Conservation (phyloP, 805 yeast species). For the Pichia membranifaciens region DNA sequence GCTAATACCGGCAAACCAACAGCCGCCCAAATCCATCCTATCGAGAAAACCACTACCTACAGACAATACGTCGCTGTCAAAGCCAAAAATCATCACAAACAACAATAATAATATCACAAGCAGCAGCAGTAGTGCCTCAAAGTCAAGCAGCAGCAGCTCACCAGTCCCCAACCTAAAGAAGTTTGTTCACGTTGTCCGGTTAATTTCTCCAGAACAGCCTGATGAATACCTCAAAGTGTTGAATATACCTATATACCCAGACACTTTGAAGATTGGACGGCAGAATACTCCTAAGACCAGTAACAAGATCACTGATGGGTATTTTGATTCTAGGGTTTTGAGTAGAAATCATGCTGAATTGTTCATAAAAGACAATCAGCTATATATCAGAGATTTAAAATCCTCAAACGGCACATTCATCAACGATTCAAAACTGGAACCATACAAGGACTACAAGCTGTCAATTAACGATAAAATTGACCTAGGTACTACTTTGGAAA, state of each 20-base stretch:
- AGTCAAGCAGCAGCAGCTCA: not conserved
- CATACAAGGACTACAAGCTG: constrained; percentile 58
- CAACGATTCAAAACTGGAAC: constrained; percentile 63
- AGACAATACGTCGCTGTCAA: not conserved
- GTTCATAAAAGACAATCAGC: constrained; percentile 54
- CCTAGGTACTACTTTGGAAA: constrained; percentile 83
- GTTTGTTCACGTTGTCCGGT: constrained; percentile 55
- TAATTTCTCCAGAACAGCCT: constrained; percentile 74
- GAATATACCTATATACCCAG: constrained; percentile 76
- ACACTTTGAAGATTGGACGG: constrained; percentile 80
- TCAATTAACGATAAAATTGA: constrained; percentile 84
- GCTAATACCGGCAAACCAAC: not conserved
- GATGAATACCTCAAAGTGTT: constrained; percentile 59
- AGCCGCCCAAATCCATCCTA: not conserved
- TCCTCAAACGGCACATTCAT: constrained; percentile 94
- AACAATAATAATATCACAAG: not conserved
- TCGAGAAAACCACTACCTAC: not conserved
- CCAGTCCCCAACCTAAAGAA: constrained; percentile 19
- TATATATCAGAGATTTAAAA: constrained; percentile 79
- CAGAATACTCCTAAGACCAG: constrained; percentile 65
- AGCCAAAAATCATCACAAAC: not conserved
- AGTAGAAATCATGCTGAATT: constrained; percentile 92
- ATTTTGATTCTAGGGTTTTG: constrained; percentile 87
- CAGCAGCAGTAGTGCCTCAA: not conserved
- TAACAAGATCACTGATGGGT: constrained; percentile 75